phyloP scores from a whole-genome alignment of 2,329 filamentous ascomycete genomes.

The Rugonectria rugulosa region DNA sequence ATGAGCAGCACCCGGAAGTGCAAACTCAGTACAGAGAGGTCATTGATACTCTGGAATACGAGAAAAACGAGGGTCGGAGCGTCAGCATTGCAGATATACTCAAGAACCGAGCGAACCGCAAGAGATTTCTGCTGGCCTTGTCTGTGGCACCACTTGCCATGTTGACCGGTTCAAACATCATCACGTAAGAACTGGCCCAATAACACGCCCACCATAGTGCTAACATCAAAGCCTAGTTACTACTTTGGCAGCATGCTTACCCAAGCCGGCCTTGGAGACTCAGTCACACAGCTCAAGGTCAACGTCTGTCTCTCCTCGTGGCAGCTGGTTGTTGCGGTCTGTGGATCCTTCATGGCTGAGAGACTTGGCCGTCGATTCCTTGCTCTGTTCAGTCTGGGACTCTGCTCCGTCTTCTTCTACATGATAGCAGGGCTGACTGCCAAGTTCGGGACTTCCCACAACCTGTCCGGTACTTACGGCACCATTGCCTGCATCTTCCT shows the following conservation, averaged over 20 bases:
- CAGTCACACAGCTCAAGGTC: neutral
- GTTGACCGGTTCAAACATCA: slow-evolving; percentile 17
- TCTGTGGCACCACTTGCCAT: slow-evolving; percentile 23
- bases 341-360: neutral
- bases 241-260: slow-evolving; percentile 1
- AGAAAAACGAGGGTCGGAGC: slow-evolving; percentile 10
- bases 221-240: too few relatives aligned
- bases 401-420: neutral
- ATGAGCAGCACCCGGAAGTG: neutral
- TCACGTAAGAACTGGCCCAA: too few relatives aligned
- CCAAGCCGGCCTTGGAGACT: neutral
- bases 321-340: neutral
- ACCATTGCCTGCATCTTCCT: slow-evolving; percentile 58
- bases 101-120: slow-evolving; percentile 9
- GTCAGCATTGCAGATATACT: neutral
- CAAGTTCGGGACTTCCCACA: slow-evolving; percentile 33
- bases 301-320: neutral
- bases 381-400: too few relatives aligned
- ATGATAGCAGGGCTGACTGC: neutral
- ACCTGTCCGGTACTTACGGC: slow-evolving; percentile 41
- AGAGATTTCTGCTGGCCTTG: slow-evolving; percentile 8
- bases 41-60: slow-evolving; percentile 20
- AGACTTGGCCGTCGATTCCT: neutral
- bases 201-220: too few relatives aligned
- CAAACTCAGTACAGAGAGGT: slow-evolving; percentile 23